Evolutionary conservation across 164 flowering plant species (phyloP).

Genomic region (Liquidambar formosana): DNA sequence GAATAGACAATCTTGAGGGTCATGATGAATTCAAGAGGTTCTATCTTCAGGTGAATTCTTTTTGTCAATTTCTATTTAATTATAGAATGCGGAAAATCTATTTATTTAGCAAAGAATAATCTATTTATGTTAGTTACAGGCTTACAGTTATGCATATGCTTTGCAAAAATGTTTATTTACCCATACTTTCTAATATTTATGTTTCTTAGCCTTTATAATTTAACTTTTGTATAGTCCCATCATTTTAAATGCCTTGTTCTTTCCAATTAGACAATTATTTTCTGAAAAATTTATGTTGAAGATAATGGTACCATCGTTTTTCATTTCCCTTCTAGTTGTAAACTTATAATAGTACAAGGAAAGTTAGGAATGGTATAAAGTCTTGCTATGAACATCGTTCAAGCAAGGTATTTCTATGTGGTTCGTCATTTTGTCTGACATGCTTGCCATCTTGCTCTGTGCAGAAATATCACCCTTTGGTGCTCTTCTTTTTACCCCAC

Average conservation of each 20-base stretch:
- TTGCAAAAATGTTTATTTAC: conserved; percentile 3
- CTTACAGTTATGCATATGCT: background rate
- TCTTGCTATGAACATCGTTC: no score
- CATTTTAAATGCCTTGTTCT: background rate
- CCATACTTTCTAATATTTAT: background rate
- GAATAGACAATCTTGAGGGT: conserved; percentile 82
- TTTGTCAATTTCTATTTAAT: background rate
- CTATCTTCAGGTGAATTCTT: conserved; percentile 80
- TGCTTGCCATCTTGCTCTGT: no score
- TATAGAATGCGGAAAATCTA: background rate
- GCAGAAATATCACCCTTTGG: no score
- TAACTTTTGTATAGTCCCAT: background rate
- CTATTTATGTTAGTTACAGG: background rate
- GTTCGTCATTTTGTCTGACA: no score
- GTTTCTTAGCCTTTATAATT: background rate
- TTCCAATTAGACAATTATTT: background rate
- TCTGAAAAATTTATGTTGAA: background rate
- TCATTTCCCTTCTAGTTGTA: no score
- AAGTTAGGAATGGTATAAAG: no score
- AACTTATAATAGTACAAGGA: no score
- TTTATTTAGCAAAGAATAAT: background rate
- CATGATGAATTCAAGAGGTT: conserved; percentile 89
- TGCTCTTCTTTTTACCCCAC: no score
- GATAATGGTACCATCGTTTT: no score
- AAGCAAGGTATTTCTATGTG: no score